Evolutionary conservation across 768 basidiomycete species (phyloP), one percentile per base, ranked within the genome.

Genomic region (Chalciporus piperatus): DNA sequence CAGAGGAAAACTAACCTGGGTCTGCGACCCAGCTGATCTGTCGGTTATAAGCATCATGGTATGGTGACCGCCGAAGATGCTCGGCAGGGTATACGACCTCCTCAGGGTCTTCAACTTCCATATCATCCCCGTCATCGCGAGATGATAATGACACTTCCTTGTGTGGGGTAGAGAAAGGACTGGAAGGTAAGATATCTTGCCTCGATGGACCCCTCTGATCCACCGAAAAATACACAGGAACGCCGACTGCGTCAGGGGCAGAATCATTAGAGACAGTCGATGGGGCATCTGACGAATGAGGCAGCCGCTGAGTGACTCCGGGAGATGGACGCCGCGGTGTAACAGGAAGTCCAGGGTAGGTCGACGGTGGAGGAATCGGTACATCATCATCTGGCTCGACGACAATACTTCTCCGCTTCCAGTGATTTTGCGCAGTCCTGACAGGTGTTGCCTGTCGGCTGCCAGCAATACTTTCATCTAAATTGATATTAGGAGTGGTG

Each of bases 21-120:
- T 83, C 81, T 38, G 85, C 87, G 33, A 88, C 74, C 89, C 89
- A 92, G 60, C 89, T 92, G 41, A 83, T 81, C 58, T 83, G 78
- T 56, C 84, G 76, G 27, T 82, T 65, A 47, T 50, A 80, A 27
- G 68, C 74, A 44, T 70, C 73, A 45, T 78, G 75, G 32, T 77
- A 79, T n/a, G 77, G 75, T 13, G 77, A 77, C 35, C 77, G 76
- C 32, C 76, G 72, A 54, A 74, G 71, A 13, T 76, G 78, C 59
- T 84, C 83, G 39, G 81, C 79, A 41, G 79, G 76, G 62, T 80
- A 86, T 27, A 86, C 64, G 23, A 88, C 82, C 59, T 83, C 76
- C 51, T 89, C 87, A 19, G 55, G 66, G 5, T 67, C 67, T 44
- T 68, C 87, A 16, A 61, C 28, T 30, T 63, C 64, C 45, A 56